Base-by-base conservation (phyloP, 176 grass and related monocot genomes). In the Hordeum marinum region DNA sequence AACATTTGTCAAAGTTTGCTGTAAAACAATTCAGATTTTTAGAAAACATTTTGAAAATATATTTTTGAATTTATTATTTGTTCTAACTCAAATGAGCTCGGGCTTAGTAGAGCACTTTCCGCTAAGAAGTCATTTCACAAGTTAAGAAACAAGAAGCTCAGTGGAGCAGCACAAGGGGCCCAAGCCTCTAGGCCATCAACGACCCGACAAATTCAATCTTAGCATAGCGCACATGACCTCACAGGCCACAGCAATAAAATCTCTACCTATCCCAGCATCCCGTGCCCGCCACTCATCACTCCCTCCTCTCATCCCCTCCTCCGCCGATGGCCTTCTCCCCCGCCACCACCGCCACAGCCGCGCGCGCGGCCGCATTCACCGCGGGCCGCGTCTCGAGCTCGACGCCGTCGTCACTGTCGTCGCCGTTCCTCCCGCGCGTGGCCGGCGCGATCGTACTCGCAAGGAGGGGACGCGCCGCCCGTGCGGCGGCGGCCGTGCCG, bases 281-380 rank as follows among this genome's bases (percentile, higher is more conserved):
- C 23, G 60, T 41, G 50, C 20, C 64, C 73, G 78, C 92, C 84
- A 87, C 85, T 82, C 85, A 70, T 82, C 75, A 3, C 55, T 25
- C 52, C 29, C 12, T 39, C 26, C 52, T 23, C 72, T 75, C 54
- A 48, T 39, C 80, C 63, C 24, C 66, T 68, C 45, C 50, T 2
- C 12, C 52, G 17, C 15, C 70, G 0, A 83, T 89, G 83, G 78
- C 88, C 57, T 21, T 80, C 36, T 79, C 87, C 66, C 17, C 62
- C 29, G 31, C 79, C 55, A 5, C 45, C 74, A 6, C 80, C 26
- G 20, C 76, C 45, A 20, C 76, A 14, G 68, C 25, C 3, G 42
- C 36, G 52, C 11, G 34, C 36, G 7, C 69, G 23, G 0, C 29
- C 11, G 9, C 69, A 14, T 50, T 84, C 82, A 40, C 60, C 81